These are phyloP conservation scores for Camillea tinctor DNA, from an alignment of 2,329 filamentous ascomycete genomes.

Conservation along the genomic window DNA sequence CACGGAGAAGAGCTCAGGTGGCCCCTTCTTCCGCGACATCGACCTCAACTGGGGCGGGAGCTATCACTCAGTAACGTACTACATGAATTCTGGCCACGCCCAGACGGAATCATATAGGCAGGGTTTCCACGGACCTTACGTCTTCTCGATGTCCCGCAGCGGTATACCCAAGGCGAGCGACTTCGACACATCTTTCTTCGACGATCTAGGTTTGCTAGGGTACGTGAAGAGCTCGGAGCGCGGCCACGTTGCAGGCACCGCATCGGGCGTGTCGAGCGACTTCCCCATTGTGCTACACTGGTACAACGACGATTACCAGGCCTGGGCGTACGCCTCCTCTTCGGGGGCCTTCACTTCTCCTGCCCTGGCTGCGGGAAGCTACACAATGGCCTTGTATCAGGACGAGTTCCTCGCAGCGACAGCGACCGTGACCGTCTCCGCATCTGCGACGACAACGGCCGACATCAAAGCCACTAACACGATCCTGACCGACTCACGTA, in stretches of 20 bases:
- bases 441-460: constrained; percentile 44
- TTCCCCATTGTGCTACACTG: constrained; percentile 57
- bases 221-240: constrained; percentile 50
- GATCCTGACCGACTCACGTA: constrained; percentile 37
- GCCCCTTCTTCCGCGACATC: constrained; percentile 57
- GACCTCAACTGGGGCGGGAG: constrained; percentile 53
- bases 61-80: constrained; percentile 55
- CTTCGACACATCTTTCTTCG: constrained; percentile 56
- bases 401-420: constrained; percentile 52
- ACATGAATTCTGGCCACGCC: constrained; percentile 59
- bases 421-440: constrained; percentile 43
- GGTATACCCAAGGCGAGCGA: constrained; percentile 42
- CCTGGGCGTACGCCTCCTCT: constrained; percentile 53
- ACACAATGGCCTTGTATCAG: constrained; percentile 60
- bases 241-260: constrained; percentile 53
- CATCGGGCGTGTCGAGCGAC: constrained; percentile 46
- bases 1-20: constrained; percentile 57
- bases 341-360: constrained; percentile 53
- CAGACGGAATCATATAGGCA: constrained; percentile 55
- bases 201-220: constrained; percentile 48
- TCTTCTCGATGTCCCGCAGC: constrained; percentile 53
- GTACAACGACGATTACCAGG: constrained; percentile 55
- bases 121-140: constrained; percentile 59
- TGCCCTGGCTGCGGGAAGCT: constrained; percentile 58
- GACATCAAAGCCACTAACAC: constrained; percentile 44